phyloP scores from a whole-genome alignment of 1,284 basidiomycete genomes.

The Malassezia sp. region DNA sequence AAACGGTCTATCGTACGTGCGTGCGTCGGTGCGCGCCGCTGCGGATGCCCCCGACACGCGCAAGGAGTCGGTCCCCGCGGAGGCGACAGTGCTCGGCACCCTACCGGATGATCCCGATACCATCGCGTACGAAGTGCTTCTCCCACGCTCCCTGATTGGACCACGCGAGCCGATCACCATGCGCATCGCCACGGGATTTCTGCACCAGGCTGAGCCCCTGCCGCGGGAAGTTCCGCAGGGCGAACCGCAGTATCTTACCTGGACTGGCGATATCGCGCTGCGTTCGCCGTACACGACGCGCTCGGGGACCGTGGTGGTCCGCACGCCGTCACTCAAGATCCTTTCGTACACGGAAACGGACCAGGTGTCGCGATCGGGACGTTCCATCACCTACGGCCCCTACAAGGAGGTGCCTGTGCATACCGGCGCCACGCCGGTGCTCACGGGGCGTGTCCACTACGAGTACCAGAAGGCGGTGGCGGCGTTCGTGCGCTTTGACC shows the following conservation, averaged over 20 bases:
- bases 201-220: conserved; percentile 64
- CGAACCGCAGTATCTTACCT: conserved; percentile 70
- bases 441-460: conserved; percentile 62
- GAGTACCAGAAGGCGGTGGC: conserved; percentile 66
- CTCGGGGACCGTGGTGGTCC: conserved; percentile 69
- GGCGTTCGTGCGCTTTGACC: conserved; percentile 61
- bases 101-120: background rate
- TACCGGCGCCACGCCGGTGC: conserved; percentile 46
- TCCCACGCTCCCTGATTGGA: conserved; percentile 10
- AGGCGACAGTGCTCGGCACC: background rate
- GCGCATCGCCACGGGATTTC: conserved; percentile 63
- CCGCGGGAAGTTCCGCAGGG: conserved; percentile 63
- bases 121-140: conserved; percentile 4
- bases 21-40: background rate
- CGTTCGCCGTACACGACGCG: conserved; percentile 70
- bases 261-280: conserved; percentile 62
- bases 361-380: conserved; percentile 61
- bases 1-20: conserved; percentile 13
- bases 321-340: conserved; percentile 17
- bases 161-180: conserved; percentile 50
- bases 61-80: background rate
- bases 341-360: conserved; percentile 48
- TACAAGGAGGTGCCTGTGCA: conserved; percentile 60
- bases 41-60: background rate
- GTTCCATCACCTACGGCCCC: conserved; percentile 77